These are phyloP conservation scores for Nothomitra cinnamomea DNA, from an alignment of 2,329 filamentous ascomycete genomes.

Conservation along the genomic window DNA sequence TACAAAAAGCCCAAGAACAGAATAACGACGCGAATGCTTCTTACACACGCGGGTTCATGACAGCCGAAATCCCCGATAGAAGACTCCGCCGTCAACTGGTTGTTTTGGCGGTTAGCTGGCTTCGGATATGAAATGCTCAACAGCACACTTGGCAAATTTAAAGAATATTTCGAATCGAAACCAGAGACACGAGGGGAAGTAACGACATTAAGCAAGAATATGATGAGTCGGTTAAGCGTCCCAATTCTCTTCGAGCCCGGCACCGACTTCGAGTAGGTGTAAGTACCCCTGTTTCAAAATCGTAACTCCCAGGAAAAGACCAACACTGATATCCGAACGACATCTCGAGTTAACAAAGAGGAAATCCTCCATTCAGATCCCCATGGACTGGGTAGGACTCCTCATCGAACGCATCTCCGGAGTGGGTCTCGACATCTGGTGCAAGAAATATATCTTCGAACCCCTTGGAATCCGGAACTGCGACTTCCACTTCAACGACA, in stretches of 20 bases:
- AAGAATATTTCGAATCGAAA: neutral
- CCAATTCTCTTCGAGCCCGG: slow-evolving; percentile 48
- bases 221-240: slow-evolving; percentile 22
- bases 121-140: slow-evolving; percentile 42
- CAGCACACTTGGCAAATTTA: slow-evolving; percentile 20
- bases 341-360: slow-evolving; percentile 7
- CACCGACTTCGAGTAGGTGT: slow-evolving; percentile 43
- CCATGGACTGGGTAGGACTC: slow-evolving; percentile 37
- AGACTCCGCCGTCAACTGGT: too few relatives aligned
- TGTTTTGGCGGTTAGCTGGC: too few relatives aligned
- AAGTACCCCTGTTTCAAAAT: slow-evolving; percentile 16
- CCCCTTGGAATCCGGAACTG: slow-evolving; percentile 21
- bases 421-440: slow-evolving; percentile 6
- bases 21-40: slow-evolving; percentile 41
- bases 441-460: slow-evolving; percentile 7
- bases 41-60: slow-evolving; percentile 29
- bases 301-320: too few relatives aligned
- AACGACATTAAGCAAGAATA: too few relatives aligned
- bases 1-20: slow-evolving; percentile 24
- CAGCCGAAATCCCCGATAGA: neutral
- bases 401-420: slow-evolving; percentile 27
- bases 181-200: slow-evolving; percentile 26
- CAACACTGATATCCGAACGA: too few relatives aligned
- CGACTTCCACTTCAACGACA: slow-evolving; percentile 37
- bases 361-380: slow-evolving; percentile 21